Conservation (phyloP, 768 basidiomycete species). For the Boletus vinaceobasis region DNA sequence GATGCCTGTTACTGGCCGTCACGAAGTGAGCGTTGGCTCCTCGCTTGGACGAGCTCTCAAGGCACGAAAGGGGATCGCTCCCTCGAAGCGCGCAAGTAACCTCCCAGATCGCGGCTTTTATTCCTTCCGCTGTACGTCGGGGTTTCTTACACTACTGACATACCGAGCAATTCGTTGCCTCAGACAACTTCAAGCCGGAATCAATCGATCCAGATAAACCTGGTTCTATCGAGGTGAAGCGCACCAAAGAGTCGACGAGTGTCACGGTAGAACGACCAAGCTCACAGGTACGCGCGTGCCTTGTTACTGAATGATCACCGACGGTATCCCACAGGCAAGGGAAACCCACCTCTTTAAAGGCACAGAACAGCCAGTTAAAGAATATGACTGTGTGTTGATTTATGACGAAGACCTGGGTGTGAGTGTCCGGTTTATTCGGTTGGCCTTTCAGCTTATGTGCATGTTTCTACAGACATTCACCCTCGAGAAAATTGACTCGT, state of each 20-base stretch:
- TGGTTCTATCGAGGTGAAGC: constrained; percentile 61
- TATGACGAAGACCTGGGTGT: constrained; percentile 76
- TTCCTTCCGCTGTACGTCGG: constrained; percentile 67
- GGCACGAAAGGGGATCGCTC: constrained; percentile 56
- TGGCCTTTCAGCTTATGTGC: constrained; percentile 6
- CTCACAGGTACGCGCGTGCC: constrained; percentile 45
- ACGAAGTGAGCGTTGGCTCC: constrained; percentile 56
- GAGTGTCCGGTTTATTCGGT: constrained; percentile 23
- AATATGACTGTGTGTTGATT: constrained; percentile 74
- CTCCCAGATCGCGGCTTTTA: constrained; percentile 69
- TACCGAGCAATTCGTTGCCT: not conserved
- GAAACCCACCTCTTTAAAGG: constrained; percentile 59
- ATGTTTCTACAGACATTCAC: constrained; percentile 53
- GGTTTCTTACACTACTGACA: not conserved
- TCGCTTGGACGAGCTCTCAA: constrained; percentile 66
- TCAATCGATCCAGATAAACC: constrained; percentile 64
- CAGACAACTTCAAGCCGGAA: constrained; percentile 76
- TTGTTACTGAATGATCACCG: not conserved
- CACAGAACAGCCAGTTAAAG: constrained; percentile 54
- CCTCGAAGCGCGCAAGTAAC: constrained; percentile 36
- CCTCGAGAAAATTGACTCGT: constrained; percentile 73
- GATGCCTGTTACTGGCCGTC: constrained; percentile 59
- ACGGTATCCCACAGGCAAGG: constrained; percentile 37
- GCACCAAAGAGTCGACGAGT: constrained; percentile 47
- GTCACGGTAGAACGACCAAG: constrained; percentile 66